Conservation (phyloP, 176 grass and related monocot genomes). For the Leersia perrieri region DNA sequence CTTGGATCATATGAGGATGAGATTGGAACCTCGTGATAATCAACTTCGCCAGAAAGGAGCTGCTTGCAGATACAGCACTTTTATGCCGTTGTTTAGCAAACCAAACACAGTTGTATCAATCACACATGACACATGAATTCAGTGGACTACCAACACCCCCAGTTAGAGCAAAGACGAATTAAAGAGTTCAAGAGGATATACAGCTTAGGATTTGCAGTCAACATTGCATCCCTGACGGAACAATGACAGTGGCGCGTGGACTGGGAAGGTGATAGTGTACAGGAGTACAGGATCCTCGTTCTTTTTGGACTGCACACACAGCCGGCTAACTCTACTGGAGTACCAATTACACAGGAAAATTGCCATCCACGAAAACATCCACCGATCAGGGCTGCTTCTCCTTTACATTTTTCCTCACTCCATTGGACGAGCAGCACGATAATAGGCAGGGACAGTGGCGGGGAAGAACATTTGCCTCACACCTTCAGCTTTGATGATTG, state of each 20-base stretch:
- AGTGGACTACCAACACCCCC: background rate
- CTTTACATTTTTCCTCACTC: background rate
- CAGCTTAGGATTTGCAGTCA: background rate
- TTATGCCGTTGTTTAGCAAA: background rate
- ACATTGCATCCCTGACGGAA: background rate
- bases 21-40: too few relatives aligned
- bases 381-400: background rate
- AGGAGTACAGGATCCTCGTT: background rate
- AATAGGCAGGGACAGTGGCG: constrained; percentile 83
- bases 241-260: background rate
- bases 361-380: background rate
- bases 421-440: constrained; percentile 35
- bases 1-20: background rate
- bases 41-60: too few relatives aligned
- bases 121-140: background rate
- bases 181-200: background rate
- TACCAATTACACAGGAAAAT: background rate
- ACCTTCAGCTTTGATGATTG: constrained; percentile 95
- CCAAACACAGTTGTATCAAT: background rate
- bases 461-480: constrained; percentile 99
- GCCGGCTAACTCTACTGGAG: background rate
- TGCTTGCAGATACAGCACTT: background rate
- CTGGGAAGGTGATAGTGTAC: background rate
- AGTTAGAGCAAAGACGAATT: background rate
- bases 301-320: background rate